Evolutionary conservation across 2,329 filamentous ascomycete species (phyloP).

Genomic region (Nectriaceae sp.): DNA sequence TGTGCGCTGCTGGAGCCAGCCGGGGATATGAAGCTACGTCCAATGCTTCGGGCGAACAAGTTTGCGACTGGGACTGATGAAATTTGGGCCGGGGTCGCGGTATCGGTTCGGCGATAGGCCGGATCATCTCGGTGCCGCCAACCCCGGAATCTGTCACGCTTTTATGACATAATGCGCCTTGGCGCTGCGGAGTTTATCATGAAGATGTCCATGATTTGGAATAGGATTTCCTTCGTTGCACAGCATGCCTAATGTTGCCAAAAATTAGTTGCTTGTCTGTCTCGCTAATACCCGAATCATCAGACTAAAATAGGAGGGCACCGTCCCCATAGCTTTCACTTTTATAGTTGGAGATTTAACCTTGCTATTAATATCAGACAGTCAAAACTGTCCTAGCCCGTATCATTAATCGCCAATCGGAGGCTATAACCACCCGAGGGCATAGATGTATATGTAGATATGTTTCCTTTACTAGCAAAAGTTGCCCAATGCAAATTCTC

Average conservation of each 20-base stretch:
- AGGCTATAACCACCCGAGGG: background rate
- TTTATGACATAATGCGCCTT: slow-evolving; percentile 23
- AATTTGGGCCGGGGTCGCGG: slow-evolving; percentile 25
- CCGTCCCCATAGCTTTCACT: too few species aligned
- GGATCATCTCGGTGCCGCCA: slow-evolving; percentile 31
- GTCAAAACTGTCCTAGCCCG: too few species aligned
- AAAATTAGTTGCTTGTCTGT: too few species aligned
- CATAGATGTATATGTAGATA: background rate
- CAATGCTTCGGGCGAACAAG: slow-evolving; percentile 16
- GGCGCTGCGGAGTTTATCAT: background rate
- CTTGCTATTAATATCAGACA: too few species aligned
- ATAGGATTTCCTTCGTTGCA: too few species aligned
- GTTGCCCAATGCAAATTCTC: background rate
- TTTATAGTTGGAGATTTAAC: too few species aligned
- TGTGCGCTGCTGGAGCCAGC: slow-evolving; percentile 11
- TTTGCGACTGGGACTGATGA: slow-evolving; percentile 27
- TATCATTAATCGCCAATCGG: background rate
- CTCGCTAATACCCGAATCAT: too few species aligned
- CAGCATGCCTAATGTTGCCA: too few species aligned
- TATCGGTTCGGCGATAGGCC: slow-evolving; percentile 30
- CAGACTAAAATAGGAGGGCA: too few species aligned
- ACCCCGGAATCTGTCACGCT: too few species aligned
- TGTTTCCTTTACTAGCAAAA: background rate
- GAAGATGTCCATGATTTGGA: slow-evolving; percentile 3
- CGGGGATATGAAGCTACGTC: slow-evolving; percentile 1